Evolutionary conservation across 2,329 filamentous ascomycete species (phyloP), one percentile per base, ranked within the genome.

Genomic region (Teratosphaeria nubilosa): DNA sequence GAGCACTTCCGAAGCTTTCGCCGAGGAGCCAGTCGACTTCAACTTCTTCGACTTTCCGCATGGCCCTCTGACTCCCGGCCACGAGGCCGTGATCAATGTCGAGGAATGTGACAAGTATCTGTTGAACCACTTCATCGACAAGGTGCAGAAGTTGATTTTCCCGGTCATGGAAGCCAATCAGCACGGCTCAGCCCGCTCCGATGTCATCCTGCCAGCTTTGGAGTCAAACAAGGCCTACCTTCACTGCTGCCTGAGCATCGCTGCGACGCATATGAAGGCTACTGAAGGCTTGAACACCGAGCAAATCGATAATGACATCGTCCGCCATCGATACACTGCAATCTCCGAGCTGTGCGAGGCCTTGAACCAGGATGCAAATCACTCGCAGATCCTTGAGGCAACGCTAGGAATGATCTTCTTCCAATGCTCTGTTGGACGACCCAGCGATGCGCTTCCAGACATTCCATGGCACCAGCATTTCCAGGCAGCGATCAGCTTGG

Each of bases 391-490:
- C 66, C 84, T 97, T 13, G 92, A 97, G 74, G 91, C 92, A 1
- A 91, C 91, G 0, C 81, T 97, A 5, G 91, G 89, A 55, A 91
- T 97, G 83, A 96, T 96, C 72, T 94, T 96, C 77, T 95, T 96
- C 78, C 90, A 96, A 71, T 94, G 88, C 76, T 87, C 90, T 27
- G 92, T 97, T 63, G 92, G 92, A 56, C 84, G 89, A 67, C 85
- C 87, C 37, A 87, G 94, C 66, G 90, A 96, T 70, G 82, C 82
- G 53, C 83, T 96, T 25, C 87, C 90, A 16, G 91, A 97, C 71
- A 95, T 97, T 66, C 86, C 91, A 24, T 99, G 94, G 94, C 89
- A 92, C 76, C 89, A 95, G 72, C 94, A 99, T 77, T 96, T 97
- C 77, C 88, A 95, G 72, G 91, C 91, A 3, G 92, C 87, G 22